Base-by-base conservation (phyloP, 768 basidiomycete genomes). In the Pisolithus marmoratus region DNA sequence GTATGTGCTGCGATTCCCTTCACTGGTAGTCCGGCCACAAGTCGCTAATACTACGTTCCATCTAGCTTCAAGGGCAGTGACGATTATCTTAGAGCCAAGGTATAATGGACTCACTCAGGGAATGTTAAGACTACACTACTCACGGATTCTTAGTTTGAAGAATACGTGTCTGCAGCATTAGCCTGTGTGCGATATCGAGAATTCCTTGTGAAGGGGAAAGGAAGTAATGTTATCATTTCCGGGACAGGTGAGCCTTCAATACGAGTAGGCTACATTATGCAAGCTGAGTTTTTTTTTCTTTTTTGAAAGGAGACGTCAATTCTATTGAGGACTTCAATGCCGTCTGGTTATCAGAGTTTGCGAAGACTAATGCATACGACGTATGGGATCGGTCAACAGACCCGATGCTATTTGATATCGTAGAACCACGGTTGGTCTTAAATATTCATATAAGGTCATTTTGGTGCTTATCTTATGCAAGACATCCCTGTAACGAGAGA, bases 341-440 rank as follows among this genome's bases (percentile, higher is more conserved):
- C 14, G 63, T 84, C 2, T 99, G 94, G 90, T 80, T 97, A 23
- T 72, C 82, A 1, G 91, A 92, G 60, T 96, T 98, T 71, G 88
- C 82, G 68, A 78, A 77, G 58, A 94, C 95, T 24, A 82, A 85
- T 58, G 93, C 94, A 0, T 94, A 84, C 65, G 83, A 87, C 49
- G 81, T 91, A 3, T 99, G 96, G 96, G 83, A 97, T 46, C 74
- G 81, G 42, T 81, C 84, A 38, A 98, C 96, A 1, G 96, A 99
- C 67, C 87, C 92, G 1, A 74, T 92, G 55, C 70, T 98, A 11
- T 99, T 99, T 63, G 96, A 99, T 64, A 90, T 98, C 45, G 81
- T 95, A 49, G 96, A 99, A 66, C 90, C 95, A 34, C 77, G 90
- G 92, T 93, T 54, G 24, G 57, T 58, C 48, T 15, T 47, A n/a